Conservation (phyloP, 2,329 filamentous ascomycete genomes). For the Rhinocladiella mackenziei region DNA sequence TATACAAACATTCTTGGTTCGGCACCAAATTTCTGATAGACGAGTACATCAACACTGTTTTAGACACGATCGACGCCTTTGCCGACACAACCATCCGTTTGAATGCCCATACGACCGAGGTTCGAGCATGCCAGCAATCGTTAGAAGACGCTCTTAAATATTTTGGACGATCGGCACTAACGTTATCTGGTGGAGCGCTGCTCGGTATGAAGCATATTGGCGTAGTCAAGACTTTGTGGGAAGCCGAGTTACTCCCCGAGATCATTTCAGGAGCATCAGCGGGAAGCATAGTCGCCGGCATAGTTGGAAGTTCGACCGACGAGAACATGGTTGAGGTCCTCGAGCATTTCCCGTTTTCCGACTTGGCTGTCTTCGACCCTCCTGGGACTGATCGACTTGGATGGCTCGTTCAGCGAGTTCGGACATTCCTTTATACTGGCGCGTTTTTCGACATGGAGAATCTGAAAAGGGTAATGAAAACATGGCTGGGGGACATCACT, state of each 20-base stretch:
- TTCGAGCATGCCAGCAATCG: slow-evolving; percentile 20
- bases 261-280: slow-evolving; percentile 87
- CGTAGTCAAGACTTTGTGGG: slow-evolving; percentile 75
- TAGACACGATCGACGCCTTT: slow-evolving; percentile 68
- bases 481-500: slow-evolving; percentile 79
- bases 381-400: slow-evolving; percentile 44
- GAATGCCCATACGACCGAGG: slow-evolving; percentile 16
- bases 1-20: slow-evolving; percentile 79
- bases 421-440: slow-evolving; percentile 61
- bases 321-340: slow-evolving; percentile 70
- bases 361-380: slow-evolving; percentile 74
- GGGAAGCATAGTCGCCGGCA: slow-evolving; percentile 78
- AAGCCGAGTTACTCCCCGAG: slow-evolving; percentile 69
- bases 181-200: slow-evolving; percentile 80
- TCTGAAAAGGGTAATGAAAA: slow-evolving; percentile 74
- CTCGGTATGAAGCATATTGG: slow-evolving; percentile 92
- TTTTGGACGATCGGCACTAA: slow-evolving; percentile 69
- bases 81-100: slow-evolving; percentile 55
- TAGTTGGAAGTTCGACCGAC: slow-evolving; percentile 73
- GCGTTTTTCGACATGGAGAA: slow-evolving; percentile 82
- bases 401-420: slow-evolving; percentile 48
- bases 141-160: slow-evolving; percentile 25
- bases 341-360: slow-evolving; percentile 69
- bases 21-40: slow-evolving; percentile 87
- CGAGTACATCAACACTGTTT: slow-evolving; percentile 74